Base-by-base conservation (phyloP, 345 rosid genomes). In the Gossypium mustelinum region DNA sequence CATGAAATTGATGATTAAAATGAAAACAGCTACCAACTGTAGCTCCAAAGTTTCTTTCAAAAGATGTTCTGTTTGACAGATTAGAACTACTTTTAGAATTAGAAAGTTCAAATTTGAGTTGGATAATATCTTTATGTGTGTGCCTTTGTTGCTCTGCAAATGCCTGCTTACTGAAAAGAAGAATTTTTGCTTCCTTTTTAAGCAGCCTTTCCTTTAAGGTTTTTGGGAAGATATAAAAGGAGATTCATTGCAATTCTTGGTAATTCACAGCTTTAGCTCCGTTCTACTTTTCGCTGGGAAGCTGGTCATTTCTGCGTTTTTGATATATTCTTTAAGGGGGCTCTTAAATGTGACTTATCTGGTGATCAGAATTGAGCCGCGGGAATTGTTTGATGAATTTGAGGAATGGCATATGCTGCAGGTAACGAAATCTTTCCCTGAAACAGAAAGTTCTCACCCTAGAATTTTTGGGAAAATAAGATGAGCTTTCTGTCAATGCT, bases 351-450 rank as follows among this genome's bases (percentile, higher is more conserved):
- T 73, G 63, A 59, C 76, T 25, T 64, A 34, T 81, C 55, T 77
- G 79, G 74, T 83, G 76, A 34, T 61, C 84, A 93, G 97, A 89
- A 93, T 93, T 25, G 97, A 95, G 85, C 83, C 90, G 80, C 81
- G 90, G 88, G 97, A 93, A 85, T 80, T 93, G 84, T 95, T 93
- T 47, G 97, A 93, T 77, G 98, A 95, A 86, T 89, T 93, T 79
- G 99, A 95, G 83, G 97, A 95, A 81, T 95, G 98, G 97, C 86
- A 90, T 81, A 90, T 93, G 99, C 93, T 95, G 99, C 94, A 94
- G 97, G 98, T 84, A 87, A 86, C 92, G 85, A 69, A 75, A 59
- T 67, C 73, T 56, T 59, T 76, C 59, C 3, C 65, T 59, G 29
- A 25, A 77, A 45, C 60, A 62, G 54, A 79, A 34, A 50, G 72